Percentiles rank a stretch among this genome's conserved stretches.
These are phyloP conservation scores for Xylariaceae sp. DNA, from an alignment of 2,329 filamentous ascomycete genomes.

Conservation along the genomic window DNA sequence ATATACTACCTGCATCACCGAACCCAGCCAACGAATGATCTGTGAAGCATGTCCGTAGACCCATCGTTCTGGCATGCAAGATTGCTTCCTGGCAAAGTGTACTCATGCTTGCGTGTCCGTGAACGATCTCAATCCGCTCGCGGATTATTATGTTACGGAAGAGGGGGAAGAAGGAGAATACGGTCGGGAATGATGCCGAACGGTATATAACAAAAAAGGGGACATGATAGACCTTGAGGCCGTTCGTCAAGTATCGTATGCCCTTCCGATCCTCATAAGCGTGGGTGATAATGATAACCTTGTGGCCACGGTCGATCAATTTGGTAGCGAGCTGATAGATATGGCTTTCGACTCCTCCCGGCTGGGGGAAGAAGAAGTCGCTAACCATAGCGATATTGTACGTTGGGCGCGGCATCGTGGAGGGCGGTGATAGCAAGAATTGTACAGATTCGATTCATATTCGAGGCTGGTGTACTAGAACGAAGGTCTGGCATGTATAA, in stretches of 20 bases:
- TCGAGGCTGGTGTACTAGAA: constrained; percentile 7
- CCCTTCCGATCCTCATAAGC: constrained; percentile 88
- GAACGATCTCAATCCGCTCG: constrained; percentile 93
- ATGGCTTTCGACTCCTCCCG: constrained; percentile 93
- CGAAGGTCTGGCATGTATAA: too few species aligned
- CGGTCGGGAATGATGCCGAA: constrained; percentile 87
- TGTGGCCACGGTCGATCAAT: constrained; percentile 94
- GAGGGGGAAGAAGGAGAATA: constrained; percentile 98
- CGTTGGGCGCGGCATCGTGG: constrained; percentile 49
- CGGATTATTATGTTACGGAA: constrained; percentile 94
- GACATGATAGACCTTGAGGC: constrained; percentile 96
- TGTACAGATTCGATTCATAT: constrained; percentile 15
- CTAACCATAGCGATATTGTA: constrained; percentile 87
- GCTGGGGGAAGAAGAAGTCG: constrained; percentile 99
- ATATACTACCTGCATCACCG: constrained; percentile 89
- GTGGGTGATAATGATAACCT: constrained; percentile 96
- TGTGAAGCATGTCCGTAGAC: constrained; percentile 90
- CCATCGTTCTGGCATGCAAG: constrained; percentile 93
- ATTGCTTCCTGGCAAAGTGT: constrained; percentile 94
- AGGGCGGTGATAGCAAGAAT: constrained; percentile 8
- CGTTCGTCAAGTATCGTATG: constrained; percentile 92
- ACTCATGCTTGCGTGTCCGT: constrained; percentile 93
- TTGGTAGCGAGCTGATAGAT: constrained; percentile 97
- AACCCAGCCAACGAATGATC: constrained; percentile 98
- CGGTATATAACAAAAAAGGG: constrained; percentile 96